Evolutionary conservation across 2,329 filamentous ascomycete genomes (phyloP).

Genomic region (Periglandula ipomoeae): DNA sequence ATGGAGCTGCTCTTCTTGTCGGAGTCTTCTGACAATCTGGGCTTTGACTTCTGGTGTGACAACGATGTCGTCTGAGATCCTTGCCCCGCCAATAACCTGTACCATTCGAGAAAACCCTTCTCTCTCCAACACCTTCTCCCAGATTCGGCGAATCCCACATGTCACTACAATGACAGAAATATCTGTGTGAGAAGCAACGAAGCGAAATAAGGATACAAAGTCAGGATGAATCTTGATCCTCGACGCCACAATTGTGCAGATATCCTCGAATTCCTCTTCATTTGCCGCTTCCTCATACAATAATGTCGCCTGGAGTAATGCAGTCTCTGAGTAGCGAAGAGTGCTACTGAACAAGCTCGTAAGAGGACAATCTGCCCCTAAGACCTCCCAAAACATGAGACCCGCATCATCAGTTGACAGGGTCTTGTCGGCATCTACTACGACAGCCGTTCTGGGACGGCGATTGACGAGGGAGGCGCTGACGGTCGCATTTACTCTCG

Average conservation of each 20-base stretch:
- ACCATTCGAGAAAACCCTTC: conserved; percentile 32
- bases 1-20: conserved; percentile 26
- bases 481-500: conserved; percentile 19
- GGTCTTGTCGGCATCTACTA: conserved; percentile 51
- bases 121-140: conserved; percentile 42
- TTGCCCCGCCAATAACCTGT: conserved; percentile 43
- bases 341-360: conserved; percentile 36
- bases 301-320: conserved; percentile 45
- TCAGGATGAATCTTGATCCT: conserved; percentile 36
- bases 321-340: conserved; percentile 40
- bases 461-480: conserved; percentile 15
- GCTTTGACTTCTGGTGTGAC: conserved; percentile 43
- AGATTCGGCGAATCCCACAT: conserved; percentile 42
- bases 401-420: conserved; percentile 41
- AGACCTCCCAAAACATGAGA: conserved; percentile 36
- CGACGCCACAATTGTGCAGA: conserved; percentile 36
- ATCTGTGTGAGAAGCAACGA: conserved; percentile 20
- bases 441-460: conserved; percentile 34
- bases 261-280: conserved; percentile 28
- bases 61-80: conserved; percentile 36
- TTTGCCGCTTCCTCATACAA: conserved; percentile 38
- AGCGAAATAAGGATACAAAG: conserved; percentile 33
- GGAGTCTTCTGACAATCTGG: conserved; percentile 33
- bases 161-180: conserved; percentile 43
- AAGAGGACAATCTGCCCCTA: conserved; percentile 19